phyloP scores from a whole-genome alignment of 2,329 filamentous ascomycete genomes.

The Trichoderma gracile region DNA sequence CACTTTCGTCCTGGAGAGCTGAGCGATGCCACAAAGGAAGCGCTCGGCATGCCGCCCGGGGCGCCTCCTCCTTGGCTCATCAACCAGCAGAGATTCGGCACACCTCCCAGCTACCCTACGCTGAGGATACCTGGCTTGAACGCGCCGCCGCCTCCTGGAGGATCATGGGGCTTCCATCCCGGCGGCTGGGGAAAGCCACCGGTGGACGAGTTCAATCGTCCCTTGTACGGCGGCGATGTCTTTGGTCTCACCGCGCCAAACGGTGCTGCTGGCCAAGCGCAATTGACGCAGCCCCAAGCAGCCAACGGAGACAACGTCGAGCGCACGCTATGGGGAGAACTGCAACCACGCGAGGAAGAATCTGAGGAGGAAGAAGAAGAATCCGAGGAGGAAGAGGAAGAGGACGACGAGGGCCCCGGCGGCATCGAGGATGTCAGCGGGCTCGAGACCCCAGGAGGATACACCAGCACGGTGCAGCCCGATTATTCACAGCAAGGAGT shows the following conservation, averaged over 20 bases:
- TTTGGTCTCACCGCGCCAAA: slow-evolving; percentile 68
- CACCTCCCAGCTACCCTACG: slow-evolving; percentile 92
- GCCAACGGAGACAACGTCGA: slow-evolving; percentile 75
- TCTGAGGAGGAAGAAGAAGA: slow-evolving; percentile 76
- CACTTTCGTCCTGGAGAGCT: slow-evolving; percentile 89
- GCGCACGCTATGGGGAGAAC: slow-evolving; percentile 85
- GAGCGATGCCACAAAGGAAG: slow-evolving; percentile 85
- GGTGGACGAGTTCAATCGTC: slow-evolving; percentile 87
- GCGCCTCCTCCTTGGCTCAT: slow-evolving; percentile 96
- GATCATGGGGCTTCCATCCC: slow-evolving; percentile 91
- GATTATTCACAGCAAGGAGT: slow-evolving; percentile 67
- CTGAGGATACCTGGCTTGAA: slow-evolving; percentile 93
- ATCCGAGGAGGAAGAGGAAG: slow-evolving; percentile 72
- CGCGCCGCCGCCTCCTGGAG: slow-evolving; percentile 84
- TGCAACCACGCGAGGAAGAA: slow-evolving; percentile 77
- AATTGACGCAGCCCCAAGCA: slow-evolving; percentile 42
- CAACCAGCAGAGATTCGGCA: slow-evolving; percentile 91
- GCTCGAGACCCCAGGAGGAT: slow-evolving; percentile 76
- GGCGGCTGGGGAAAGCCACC: slow-evolving; percentile 96
- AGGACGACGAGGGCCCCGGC: slow-evolving; percentile 60
- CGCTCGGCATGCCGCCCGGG: slow-evolving; percentile 88
- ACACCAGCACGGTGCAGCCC: slow-evolving; percentile 77
- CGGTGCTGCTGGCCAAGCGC: slow-evolving; percentile 41
- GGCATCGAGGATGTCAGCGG: slow-evolving; percentile 75
- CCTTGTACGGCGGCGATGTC: slow-evolving; percentile 90